Evolutionary conservation across 2,329 filamentous ascomycete genomes (phyloP).

Genomic region (Penicillium sp.): DNA sequence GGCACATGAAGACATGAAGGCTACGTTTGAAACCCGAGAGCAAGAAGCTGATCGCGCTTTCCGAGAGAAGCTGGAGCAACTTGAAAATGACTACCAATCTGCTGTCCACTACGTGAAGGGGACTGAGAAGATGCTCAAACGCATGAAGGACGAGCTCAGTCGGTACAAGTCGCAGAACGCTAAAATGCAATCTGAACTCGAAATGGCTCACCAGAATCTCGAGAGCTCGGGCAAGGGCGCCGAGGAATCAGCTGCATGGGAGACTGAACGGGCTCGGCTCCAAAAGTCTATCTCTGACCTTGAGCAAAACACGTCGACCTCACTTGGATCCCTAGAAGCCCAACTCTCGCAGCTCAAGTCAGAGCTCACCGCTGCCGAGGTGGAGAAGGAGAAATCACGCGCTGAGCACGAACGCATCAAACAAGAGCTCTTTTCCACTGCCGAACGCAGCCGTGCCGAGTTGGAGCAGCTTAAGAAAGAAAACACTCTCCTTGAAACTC

Average conservation of each 20-base stretch:
- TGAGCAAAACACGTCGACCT: slow-evolving; percentile 62
- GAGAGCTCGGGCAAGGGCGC: slow-evolving; percentile 35
- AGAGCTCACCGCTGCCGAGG: slow-evolving; percentile 61
- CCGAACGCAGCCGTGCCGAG: slow-evolving; percentile 57
- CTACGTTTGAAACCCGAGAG: slow-evolving; percentile 68
- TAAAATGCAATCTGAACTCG: slow-evolving; percentile 75
- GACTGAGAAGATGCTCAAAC: slow-evolving; percentile 97
- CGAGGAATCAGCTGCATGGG: slow-evolving; percentile 59
- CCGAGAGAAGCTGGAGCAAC: slow-evolving; percentile 84
- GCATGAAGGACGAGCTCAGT: slow-evolving; percentile 94
- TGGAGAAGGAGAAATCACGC: slow-evolving; percentile 63
- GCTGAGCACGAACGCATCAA: slow-evolving; percentile 50
- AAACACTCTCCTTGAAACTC: slow-evolving; percentile 72
- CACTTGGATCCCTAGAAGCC: slow-evolving; percentile 62
- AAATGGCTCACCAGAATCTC: slow-evolving; percentile 55
- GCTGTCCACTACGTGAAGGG: slow-evolving; percentile 97
- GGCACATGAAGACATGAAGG: slow-evolving; percentile 79
- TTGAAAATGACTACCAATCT: slow-evolving; percentile 96
- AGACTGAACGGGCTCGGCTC: slow-evolving; percentile 63
- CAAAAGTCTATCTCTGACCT: slow-evolving; percentile 63
- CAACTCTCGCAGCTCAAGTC: slow-evolving; percentile 62
- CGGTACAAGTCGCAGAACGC: slow-evolving; percentile 84
- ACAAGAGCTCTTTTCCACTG: slow-evolving; percentile 52
- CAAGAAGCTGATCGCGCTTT: slow-evolving; percentile 85
- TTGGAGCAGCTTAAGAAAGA: slow-evolving; percentile 78